Base-by-base conservation (phyloP, 306 rosid genomes). In the Amphicarpaea edgeworthii region DNA sequence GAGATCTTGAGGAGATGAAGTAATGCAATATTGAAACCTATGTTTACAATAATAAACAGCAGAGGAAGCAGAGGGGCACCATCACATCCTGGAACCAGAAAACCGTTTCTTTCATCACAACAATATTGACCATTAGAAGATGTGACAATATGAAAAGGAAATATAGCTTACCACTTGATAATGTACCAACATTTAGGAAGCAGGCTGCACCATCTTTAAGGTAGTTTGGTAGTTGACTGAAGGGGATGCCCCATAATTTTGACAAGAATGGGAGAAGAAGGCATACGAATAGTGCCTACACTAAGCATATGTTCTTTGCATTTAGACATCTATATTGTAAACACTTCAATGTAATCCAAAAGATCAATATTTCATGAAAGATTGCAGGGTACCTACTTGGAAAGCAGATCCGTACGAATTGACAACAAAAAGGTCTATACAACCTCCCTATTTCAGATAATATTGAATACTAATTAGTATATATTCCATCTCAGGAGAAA, bases 341-440 rank as follows among this genome's bases (percentile, higher is more conserved):
- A 65, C 55, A 28, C 47, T 16, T 10, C 19, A 64, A 41, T 51
- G 11, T n/a, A 15, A 70, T 28, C 10, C 7, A 37, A 69, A 61
- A 63, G 57, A 59, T 62, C 77, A 64, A 66, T 63, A 51, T 41
- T 24, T 49, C 16, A 8, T 14, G 28, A 77, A 21, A 28, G 46
- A 23, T 58, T 63, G 59, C 70, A 54, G 79, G 73, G 72, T 69
- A 76, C 93, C 67, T 83, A 93, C 98, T 81, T 93, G 97, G 83
- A 86, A 93, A 75, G 92, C 97, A 67, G 97, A 93, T 80, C 98
- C 98, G 15, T 84, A 91, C 19, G 98, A 91, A 86, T 91, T 93
- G 57, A 93, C 96, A 42, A 91, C 96, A 85, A 93, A 93, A 54
- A 93, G 80, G 82, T 93, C 98, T 38, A 91, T 82, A 1, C 90